Evolutionary conservation across 1,139 yeast genomes (phyloP), one percentile per base, ranked within the genome.

Genomic region (Taphrina deformans): DNA sequence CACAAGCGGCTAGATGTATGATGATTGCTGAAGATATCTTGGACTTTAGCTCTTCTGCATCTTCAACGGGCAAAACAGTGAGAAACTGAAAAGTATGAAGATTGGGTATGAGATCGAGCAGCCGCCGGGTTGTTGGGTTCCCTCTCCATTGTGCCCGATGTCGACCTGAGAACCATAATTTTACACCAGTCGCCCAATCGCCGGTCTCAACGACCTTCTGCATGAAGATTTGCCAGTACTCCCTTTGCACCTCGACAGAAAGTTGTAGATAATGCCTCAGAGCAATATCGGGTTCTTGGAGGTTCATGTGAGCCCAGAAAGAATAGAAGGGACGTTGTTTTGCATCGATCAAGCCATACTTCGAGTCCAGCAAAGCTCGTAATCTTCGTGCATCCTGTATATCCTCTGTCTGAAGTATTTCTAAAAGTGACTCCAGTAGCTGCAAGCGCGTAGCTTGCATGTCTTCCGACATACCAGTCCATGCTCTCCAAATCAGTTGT

Each of bases 251-350:
- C 7, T 5, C n/a, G 9, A 21, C 18, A 23, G 55, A 27, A 9
- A 59, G 56, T 10, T 29, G 16, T 10, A 23, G 16, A 23, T 35
- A 59, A 24, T 40, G 38, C 14, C 38, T 26, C 56, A 48, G 40
- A 6, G 63, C 63, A 38, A 35, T 40, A 7, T 50, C 56, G 2
- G 50, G 10, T 18, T 59, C 63, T 38, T 52, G 56, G 21, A 59
- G 31, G 12, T 50, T 44, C 56, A 51, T 59, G 23, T 59, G 56
- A 27, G 63, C 55, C 63, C 63, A 59, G 55, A 59, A 59, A 6
- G 56, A 51, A 21, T 50, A 59, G 48, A 59, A 59, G 5, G 46
- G 27, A 6, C 63, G 56, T 41, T 59, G 63, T 27, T 24, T 48
- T 21, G 63, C 18, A n/a, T 59, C 63, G 3, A 59, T 24, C 40